Conservation (phyloP, 495 filamentous ascomycete species). For the Zalerion maritima region DNA sequence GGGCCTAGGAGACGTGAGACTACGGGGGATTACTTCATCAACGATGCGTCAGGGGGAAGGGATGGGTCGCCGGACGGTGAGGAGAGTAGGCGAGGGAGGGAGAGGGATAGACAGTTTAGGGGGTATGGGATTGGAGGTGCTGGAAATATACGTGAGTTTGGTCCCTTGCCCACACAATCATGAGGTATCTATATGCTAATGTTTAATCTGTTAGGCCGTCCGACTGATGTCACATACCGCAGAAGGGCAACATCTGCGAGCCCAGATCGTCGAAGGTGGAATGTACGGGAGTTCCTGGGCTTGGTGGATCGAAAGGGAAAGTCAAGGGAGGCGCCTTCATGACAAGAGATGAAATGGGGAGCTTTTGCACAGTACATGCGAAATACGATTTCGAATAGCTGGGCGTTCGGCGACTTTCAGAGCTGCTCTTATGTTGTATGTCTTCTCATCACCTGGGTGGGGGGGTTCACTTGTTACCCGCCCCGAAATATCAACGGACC, state of each 20-base stretch:
- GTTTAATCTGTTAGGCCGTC: conserved; percentile 6
- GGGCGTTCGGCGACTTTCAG: no score
- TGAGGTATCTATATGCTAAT: not conserved
- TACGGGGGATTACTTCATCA: conserved; percentile 2
- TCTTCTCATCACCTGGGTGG: no score
- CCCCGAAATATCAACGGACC: no score
- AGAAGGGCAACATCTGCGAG: conserved; percentile 1
- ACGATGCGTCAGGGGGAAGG: no score
- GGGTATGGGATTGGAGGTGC: conserved; percentile 26
- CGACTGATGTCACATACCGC: conserved; percentile 10
- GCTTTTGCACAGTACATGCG: no score
- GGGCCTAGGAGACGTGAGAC: conserved; percentile 10
- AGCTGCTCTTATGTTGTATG: no score
- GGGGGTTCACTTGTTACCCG: no score
- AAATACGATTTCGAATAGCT: no score
- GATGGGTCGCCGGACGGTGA: no score
- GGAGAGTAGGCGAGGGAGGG: conserved; percentile 7
- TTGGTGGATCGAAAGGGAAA: conserved; percentile 8
- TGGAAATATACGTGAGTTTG: conserved; percentile 25
- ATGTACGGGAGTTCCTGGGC: conserved; percentile 9
- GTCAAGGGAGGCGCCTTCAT: no score
- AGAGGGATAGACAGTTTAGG: conserved; percentile 20
- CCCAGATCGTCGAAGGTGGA: conserved; percentile 9
- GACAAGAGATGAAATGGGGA: no score
- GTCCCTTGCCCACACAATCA: no score